Percentiles rank a stretch among this genome's conserved stretches.
phyloP scores from a whole-genome alignment of 306 rosid species.

The Amphicarpaea edgeworthii region DNA sequence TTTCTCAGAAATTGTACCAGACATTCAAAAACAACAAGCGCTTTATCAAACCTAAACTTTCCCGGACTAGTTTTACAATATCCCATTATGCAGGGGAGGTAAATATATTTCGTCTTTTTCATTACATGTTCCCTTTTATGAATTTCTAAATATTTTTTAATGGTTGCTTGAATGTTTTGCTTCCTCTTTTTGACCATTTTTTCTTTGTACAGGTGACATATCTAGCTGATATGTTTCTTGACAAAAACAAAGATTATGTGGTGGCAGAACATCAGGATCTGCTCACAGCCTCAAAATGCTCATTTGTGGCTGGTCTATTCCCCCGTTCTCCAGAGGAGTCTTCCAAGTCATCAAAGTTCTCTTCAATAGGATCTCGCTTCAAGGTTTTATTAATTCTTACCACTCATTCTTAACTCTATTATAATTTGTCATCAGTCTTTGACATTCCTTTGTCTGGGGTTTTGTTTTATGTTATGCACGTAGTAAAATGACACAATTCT shows the following conservation, averaged over 20 bases:
- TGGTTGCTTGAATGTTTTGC: conserved; percentile 34
- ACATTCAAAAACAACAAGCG: conserved; percentile 98
- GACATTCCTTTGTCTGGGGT: conserved; percentile 28
- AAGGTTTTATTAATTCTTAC: conserved; percentile 61
- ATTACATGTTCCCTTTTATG: conserved; percentile 39
- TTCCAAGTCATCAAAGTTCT: conserved; percentile 93
- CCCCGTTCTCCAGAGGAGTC: conserved; percentile 91
- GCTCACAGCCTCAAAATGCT: conserved; percentile 85
- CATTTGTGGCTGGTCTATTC: conserved; percentile 87
- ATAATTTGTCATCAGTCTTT: conserved; percentile 2
- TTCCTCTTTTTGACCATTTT: conserved; percentile 35
- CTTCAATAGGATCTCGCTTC: conserved; percentile 98
- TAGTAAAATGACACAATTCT: conserved; percentile 43
- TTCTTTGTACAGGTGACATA: conserved; percentile 76
- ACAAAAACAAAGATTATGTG: conserved; percentile 99
- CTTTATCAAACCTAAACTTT: conserved; percentile 96
- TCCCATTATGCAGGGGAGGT: conserved; percentile 99
- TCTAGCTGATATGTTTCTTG: conserved; percentile 94
- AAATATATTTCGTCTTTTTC: conserved; percentile 41
- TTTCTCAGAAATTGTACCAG: conserved; percentile 97
- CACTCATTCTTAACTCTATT: conserved; percentile 30
- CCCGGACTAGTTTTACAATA: conserved; percentile 94
- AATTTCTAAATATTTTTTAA: background rate
- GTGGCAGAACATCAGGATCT: conserved; percentile 97
- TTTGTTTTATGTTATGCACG: conserved; percentile 36